Evolutionary conservation across 306 rosid genomes (phyloP), one percentile per base, ranked within the genome.

Genomic region (Arachis hypogaea): DNA sequence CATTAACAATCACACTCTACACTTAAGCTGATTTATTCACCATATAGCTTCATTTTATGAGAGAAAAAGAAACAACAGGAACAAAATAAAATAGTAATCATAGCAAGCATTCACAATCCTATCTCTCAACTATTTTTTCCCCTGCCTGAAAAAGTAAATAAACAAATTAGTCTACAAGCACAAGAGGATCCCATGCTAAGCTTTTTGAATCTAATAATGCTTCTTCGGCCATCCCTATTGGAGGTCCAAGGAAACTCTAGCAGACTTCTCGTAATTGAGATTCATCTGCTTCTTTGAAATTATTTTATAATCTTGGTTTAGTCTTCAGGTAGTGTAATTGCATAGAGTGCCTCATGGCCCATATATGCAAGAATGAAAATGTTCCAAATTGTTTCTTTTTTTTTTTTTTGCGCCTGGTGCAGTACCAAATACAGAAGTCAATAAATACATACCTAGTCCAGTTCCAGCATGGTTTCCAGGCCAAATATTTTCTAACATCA

Each of bases 171-270:
- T 57, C 97, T 87, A 94, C 99, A 59, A 94, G 97, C 63, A 92
- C 89, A 79, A 64, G 79, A 77, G 99, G 97, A 88, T 94, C 96
- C 99, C 99, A 94, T 14, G 93, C 91, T 36, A 77, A 71, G 78
- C 78, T 80, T 71, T 88, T 90, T 43, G 82, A 49, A 82, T 87
- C 83, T 52, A 83, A 81, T 58, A 88, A 77, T 65, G 82, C 72
- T 45, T 85, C 87, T 60, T 77, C 93, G 58, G 82, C 88, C 97
- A 94, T 94, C 82, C 99, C 99, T 22, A 92, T 85, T 11, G 99
- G 99, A 76, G 97, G 99, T 82, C 99, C 99, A 75, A 94, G 95
- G 78, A 90, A 90, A 85, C 87, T 86, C 87, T 94, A 97, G 55
- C 96, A 94, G 61, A 92, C 96, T 82, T 94, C 99, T 42, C 99